Conservation (phyloP, 108 stramenopile species). For the Cyclotella sp. region DNA sequence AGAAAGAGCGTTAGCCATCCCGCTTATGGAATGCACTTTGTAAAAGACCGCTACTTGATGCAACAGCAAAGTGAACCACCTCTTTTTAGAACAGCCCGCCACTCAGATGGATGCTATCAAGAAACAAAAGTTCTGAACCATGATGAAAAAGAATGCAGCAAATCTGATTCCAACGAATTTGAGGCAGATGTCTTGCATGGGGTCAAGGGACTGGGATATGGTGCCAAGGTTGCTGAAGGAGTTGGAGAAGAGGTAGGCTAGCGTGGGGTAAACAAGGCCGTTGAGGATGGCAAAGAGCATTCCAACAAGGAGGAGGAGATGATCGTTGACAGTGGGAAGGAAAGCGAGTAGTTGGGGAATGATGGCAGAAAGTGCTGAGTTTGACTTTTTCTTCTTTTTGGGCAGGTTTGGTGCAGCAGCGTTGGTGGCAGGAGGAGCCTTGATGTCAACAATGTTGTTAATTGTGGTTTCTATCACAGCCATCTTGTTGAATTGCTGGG, state of each 20-base stretch:
- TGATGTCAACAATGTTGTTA: not conserved
- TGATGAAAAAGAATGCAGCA: slow-evolving; percentile 59
- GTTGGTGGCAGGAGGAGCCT: not conserved
- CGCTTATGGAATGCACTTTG: slow-evolving; percentile 61
- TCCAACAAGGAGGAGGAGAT: slow-evolving; percentile 31
- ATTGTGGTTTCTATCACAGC: not conserved
- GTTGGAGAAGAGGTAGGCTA: slow-evolving; percentile 68
- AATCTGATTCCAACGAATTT: slow-evolving; percentile 60
- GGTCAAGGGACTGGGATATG: slow-evolving; percentile 32
- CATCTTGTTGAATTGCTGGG: not conserved
- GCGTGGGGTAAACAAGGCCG: slow-evolving; percentile 51
- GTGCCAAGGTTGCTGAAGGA: slow-evolving; percentile 54
- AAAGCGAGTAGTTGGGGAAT: slow-evolving; percentile 50
- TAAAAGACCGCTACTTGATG: slow-evolving; percentile 71
- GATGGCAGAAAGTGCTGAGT: slow-evolving; percentile 26
- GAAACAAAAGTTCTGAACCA: slow-evolving; percentile 53
- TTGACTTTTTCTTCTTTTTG: slow-evolving; percentile 20
- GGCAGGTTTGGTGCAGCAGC: slow-evolving; percentile 14
- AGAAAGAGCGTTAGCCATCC: slow-evolving; percentile 39
- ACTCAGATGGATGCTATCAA: slow-evolving; percentile 45
- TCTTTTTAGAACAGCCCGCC: slow-evolving; percentile 48
- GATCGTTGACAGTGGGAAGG: slow-evolving; percentile 32
- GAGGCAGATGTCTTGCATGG: slow-evolving; percentile 54
- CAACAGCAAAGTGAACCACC: slow-evolving; percentile 72
- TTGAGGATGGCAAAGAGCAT: slow-evolving; percentile 36